phyloP scores from a whole-genome alignment of 1,284 basidiomycete species.

The Jaminaea rosea region DNA sequence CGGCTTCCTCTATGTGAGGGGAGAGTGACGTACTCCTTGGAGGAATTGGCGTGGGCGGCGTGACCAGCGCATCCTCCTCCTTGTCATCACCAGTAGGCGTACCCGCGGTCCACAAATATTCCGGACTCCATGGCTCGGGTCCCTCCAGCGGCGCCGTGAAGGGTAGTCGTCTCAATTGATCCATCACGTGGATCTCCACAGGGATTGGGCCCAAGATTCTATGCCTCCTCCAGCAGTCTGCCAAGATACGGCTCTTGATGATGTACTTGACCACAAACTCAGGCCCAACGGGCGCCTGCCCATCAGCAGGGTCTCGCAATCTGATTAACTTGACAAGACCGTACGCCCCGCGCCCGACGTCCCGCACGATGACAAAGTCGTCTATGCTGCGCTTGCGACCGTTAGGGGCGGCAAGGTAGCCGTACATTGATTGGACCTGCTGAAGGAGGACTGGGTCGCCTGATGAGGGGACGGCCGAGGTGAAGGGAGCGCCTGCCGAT shows the following conservation, averaged over 20 bases:
- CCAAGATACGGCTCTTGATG: conserved; percentile 94
- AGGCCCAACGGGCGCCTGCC: conserved; percentile 41
- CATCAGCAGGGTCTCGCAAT: conserved; percentile 59
- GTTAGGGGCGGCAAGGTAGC: not conserved
- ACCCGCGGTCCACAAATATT: not conserved
- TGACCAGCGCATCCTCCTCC: too few species aligned
- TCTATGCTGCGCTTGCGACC: conserved; percentile 13
- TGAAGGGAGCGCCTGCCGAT: not conserved
- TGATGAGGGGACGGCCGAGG: conserved; percentile 2
- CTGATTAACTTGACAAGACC: conserved; percentile 85
- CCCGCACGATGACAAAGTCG: conserved; percentile 35
- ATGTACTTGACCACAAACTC: conserved; percentile 89
- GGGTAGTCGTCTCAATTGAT: conserved; percentile 66
- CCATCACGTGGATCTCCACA: conserved; percentile 97
- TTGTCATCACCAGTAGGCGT: too few species aligned
- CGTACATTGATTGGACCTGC: not conserved
- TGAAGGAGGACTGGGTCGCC: conserved; percentile 4
- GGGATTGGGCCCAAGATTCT: conserved; percentile 90
- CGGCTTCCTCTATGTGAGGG: too few species aligned
- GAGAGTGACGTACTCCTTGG: too few species aligned
- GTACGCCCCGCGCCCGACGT: conserved; percentile 75
- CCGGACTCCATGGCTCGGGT: conserved; percentile 20
- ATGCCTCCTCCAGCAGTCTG: conserved; percentile 96
- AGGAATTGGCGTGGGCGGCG: too few species aligned
- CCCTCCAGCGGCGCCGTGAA: conserved; percentile 19